Percentiles rank a stretch among this genome's conserved stretches.
phyloP scores from a whole-genome alignment of 116 monocot genomes.

The Trichopus zeylanicus region DNA sequence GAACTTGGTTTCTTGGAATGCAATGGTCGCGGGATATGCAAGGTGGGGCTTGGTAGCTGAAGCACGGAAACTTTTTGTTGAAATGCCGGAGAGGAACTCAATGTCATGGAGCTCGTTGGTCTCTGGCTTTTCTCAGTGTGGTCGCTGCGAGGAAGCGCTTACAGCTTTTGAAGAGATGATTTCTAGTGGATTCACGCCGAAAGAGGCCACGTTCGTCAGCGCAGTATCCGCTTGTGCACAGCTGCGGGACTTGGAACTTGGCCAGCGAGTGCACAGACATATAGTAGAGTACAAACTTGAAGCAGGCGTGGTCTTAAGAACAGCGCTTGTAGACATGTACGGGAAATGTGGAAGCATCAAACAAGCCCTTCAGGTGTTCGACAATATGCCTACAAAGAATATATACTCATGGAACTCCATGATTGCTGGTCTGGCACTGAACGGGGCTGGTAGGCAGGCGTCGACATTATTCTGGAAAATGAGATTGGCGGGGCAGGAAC shows the following conservation, averaged over 20 bases:
- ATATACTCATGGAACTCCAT: constrained; percentile 74
- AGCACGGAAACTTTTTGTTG: constrained; percentile 35
- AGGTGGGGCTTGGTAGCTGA: constrained; percentile 10
- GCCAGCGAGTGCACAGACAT: constrained; percentile 25
- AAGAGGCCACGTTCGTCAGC: constrained; percentile 52
- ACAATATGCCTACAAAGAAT: constrained; percentile 49
- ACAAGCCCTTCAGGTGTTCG: constrained; percentile 44
- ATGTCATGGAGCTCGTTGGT: constrained; percentile 60
- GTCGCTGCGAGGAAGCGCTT: constrained; percentile 37
- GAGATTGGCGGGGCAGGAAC: constrained; percentile 29
- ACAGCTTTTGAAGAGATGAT: constrained; percentile 41
- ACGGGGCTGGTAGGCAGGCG: constrained; percentile 41
- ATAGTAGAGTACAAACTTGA: constrained; percentile 7
- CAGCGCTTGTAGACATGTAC: constrained; percentile 69
- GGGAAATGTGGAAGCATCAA: constrained; percentile 69
- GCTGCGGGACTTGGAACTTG: constrained; percentile 32
- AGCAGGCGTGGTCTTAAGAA: constrained; percentile 21
- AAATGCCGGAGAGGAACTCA: constrained; percentile 44
- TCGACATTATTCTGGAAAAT: constrained; percentile 71
- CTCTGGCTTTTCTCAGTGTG: constrained; percentile 40
- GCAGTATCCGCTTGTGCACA: constrained; percentile 49
- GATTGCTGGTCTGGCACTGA: constrained; percentile 64
- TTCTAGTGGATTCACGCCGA: constrained; percentile 14
- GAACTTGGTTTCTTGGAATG: constrained; percentile 66
- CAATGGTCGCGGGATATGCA: constrained; percentile 60